A percentile compares a stretch with the other conserved stretches of the same genome.
phyloP scores from a whole-genome alignment of 495 filamentous ascomycete species.

The Penicillium arizonense region DNA sequence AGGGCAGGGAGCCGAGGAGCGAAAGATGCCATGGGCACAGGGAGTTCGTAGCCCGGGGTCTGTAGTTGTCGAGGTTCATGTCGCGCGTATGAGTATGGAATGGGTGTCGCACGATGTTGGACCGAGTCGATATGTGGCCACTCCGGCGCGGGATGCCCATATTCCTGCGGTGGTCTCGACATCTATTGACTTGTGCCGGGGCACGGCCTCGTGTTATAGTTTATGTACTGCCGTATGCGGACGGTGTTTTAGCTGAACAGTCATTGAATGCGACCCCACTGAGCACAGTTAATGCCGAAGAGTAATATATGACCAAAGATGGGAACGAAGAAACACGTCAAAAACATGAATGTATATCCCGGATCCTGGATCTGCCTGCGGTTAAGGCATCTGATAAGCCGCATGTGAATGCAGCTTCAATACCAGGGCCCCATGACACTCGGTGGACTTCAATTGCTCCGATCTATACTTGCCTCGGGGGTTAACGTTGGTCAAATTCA shows the following conservation, averaged over 20 bases:
- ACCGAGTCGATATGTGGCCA: constrained; percentile 10
- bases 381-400: constrained; percentile 21
- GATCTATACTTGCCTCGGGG: constrained; percentile 5
- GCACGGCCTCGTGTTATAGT: constrained; percentile 17
- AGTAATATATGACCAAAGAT: constrained; percentile 7
- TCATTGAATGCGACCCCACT: constrained; percentile 19
- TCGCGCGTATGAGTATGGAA: constrained; percentile 15
- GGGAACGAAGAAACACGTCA: neutral
- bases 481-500: neutral
- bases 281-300: constrained; percentile 5
- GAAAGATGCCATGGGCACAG: constrained; percentile 9
- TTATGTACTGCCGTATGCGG: constrained; percentile 13
- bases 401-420: constrained; percentile 13
- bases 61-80: constrained; percentile 23
- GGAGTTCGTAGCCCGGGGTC: constrained; percentile 19
- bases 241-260: constrained; percentile 8
- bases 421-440: neutral
- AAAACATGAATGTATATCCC: constrained; percentile 21
- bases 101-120: constrained; percentile 11
- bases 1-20: constrained; percentile 18
- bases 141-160: constrained; percentile 20
- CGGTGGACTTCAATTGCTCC: neutral
- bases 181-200: constrained; percentile 17
- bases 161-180: constrained; percentile 26
- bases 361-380: constrained; percentile 22